These are phyloP conservation scores for Papilionanthe hybrid DNA, from an alignment of 116 monocot genomes.

Conservation along the genomic window DNA sequence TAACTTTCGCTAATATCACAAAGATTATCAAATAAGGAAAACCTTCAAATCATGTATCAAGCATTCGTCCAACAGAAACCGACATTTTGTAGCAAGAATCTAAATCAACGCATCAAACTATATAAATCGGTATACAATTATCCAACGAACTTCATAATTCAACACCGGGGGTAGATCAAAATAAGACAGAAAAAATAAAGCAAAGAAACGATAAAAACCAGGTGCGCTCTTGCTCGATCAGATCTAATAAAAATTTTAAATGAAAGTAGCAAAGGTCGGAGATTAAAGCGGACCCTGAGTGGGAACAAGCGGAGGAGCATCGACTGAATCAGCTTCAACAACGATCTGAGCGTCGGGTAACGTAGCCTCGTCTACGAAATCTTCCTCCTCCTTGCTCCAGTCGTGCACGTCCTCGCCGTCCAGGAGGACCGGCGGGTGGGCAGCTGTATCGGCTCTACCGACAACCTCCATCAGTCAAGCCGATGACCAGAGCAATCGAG, in stretches of 20 bases:
- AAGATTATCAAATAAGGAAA: not conserved
- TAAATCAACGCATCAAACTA: not conserved
- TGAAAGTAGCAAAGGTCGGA: not conserved
- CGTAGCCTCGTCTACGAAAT: not conserved
- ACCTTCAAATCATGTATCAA: not conserved
- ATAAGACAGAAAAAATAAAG: not conserved
- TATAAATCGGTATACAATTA: not conserved
- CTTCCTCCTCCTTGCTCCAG: slow-evolving; percentile 10
- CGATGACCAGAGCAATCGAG: not conserved
- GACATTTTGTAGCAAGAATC: not conserved
- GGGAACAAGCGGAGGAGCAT: not conserved
- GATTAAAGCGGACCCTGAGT: not conserved
- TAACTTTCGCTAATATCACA: not conserved
- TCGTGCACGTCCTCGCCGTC: slow-evolving; percentile 7
- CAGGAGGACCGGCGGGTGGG: not conserved
- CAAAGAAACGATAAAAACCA: not conserved
- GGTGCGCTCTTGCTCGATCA: not conserved
- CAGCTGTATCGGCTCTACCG: not conserved
- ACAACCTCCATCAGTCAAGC: not conserved
- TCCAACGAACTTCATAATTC: not conserved
- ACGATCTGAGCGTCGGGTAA: not conserved
- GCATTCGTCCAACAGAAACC: not conserved
- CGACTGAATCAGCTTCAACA: no score
- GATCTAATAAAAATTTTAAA: slow-evolving; percentile 4
- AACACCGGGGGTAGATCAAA: not conserved